Percentiles rank a stretch among this genome's conserved stretches.
These are phyloP conservation scores for Penicillium malachiteum DNA, from an alignment of 495 filamentous ascomycete genomes.

Conservation along the genomic window DNA sequence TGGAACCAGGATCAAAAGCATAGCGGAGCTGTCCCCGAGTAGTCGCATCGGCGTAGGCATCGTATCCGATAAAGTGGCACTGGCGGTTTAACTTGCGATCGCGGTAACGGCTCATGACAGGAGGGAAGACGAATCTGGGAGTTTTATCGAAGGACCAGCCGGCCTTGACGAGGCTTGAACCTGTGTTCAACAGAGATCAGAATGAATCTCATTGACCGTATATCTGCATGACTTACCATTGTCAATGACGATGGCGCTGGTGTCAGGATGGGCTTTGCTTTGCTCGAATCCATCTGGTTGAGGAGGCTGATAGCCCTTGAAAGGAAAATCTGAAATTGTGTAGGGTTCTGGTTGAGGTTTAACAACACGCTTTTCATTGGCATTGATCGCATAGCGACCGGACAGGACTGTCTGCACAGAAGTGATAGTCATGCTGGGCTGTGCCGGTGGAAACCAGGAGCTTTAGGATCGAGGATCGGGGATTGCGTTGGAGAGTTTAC, in stretches of 20 bases:
- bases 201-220: background rate
- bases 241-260: slow-evolving; percentile 90
- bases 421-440: slow-evolving; percentile 50
- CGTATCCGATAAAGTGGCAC: slow-evolving; percentile 85
- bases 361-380: slow-evolving; percentile 34
- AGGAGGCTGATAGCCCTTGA: slow-evolving; percentile 67
- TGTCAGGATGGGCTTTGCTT: slow-evolving; percentile 53
- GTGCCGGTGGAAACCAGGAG: slow-evolving; percentile 28
- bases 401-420: slow-evolving; percentile 43
- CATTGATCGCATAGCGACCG: slow-evolving; percentile 29
- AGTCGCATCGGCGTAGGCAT: slow-evolving; percentile 91
- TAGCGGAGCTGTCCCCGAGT: slow-evolving; percentile 85
- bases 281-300: slow-evolving; percentile 66
- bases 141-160: slow-evolving; percentile 88
- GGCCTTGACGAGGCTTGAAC: slow-evolving; percentile 82
- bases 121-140: slow-evolving; percentile 77
- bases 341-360: slow-evolving; percentile 53
- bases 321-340: slow-evolving; percentile 69
- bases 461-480: slow-evolving; percentile 24
- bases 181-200: slow-evolving; percentile 40
- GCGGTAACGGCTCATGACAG: slow-evolving; percentile 88
- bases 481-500: slow-evolving; percentile 18
- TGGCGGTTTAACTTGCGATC: slow-evolving; percentile 88
- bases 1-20: slow-evolving; percentile 85
- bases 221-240: slow-evolving; percentile 63